A percentile compares a stretch with the other conserved stretches of the same genome.
Conservation (phyloP, 2,329 filamentous ascomycete species). For the Xylogone sp. region DNA sequence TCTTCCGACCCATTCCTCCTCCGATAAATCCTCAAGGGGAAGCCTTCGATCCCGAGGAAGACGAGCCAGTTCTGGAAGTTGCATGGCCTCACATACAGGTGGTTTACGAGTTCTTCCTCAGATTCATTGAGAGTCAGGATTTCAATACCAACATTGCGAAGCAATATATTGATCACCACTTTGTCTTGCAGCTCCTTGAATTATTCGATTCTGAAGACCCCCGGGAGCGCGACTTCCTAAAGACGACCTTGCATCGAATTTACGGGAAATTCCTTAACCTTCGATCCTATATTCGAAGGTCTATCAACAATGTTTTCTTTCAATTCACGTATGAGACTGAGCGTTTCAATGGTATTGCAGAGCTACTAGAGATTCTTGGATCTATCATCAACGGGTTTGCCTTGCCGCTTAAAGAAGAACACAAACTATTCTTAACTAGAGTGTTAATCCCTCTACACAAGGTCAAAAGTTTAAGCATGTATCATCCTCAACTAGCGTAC, state of each 20-base stretch:
- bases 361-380: conserved; percentile 91
- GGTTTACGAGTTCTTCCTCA: conserved; percentile 97
- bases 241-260: conserved; percentile 95
- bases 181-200: conserved; percentile 94
- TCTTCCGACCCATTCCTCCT: conserved; percentile 94
- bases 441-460: conserved; percentile 94
- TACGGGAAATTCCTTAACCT: conserved; percentile 99
- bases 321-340: conserved; percentile 99
- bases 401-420: conserved; percentile 93
- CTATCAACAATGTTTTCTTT: conserved; percentile 99
- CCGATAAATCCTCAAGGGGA: conserved; percentile 97
- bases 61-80: conserved; percentile 95
- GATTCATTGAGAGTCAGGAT: conserved; percentile 98
- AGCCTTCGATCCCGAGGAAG: conserved; percentile 97
- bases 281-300: conserved; percentile 92
- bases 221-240: conserved; percentile 92
- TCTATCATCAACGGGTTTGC: conserved; percentile 99
- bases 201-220: conserved; percentile 98
- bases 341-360: conserved; percentile 96
- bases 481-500: conserved; percentile 95
- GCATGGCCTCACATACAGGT: conserved; percentile 99
- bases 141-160: conserved; percentile 99
- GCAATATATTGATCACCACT: conserved; percentile 96
- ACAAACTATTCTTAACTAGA: conserved; percentile 94
- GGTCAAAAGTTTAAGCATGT: conserved; percentile 99